Conservation (phyloP, 352 stramenopile genomes). For the Pythium aquatile region DNA sequence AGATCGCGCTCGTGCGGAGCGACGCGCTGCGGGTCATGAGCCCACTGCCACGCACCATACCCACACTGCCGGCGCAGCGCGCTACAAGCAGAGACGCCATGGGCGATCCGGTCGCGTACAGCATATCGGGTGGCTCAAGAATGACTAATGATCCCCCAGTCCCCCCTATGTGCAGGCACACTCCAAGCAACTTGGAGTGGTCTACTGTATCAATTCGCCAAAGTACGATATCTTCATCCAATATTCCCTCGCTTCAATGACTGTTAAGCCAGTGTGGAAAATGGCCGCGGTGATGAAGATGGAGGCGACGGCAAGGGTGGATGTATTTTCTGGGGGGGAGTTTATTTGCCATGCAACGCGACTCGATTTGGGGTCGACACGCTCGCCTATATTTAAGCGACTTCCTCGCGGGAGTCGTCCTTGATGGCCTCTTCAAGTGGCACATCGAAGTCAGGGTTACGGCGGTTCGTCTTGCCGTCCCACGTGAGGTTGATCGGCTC, state of each 20-base stretch:
- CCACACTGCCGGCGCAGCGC: neutral
- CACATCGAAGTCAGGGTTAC: slow-evolving; percentile 85
- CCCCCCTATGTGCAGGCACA: slow-evolving; percentile 2
- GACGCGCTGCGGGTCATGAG: slow-evolving; percentile 8
- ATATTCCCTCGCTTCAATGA: neutral
- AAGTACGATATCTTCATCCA: neutral
- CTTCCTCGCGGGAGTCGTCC: slow-evolving; percentile 34
- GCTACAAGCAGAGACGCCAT: slow-evolving; percentile 8
- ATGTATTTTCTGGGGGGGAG: neutral
- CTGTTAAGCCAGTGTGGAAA: neutral
- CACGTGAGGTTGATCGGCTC: slow-evolving; percentile 83
- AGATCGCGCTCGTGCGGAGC: slow-evolving; percentile 13
- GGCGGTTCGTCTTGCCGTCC: slow-evolving; percentile 75
- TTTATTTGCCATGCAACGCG: slow-evolving; percentile 11
- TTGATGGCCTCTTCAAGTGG: slow-evolving; percentile 69
- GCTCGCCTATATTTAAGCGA: slow-evolving; percentile 21
- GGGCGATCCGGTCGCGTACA: neutral
- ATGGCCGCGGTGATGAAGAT: neutral
- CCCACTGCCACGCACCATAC: neutral
- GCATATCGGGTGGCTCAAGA: slow-evolving; percentile 7
- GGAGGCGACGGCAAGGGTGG: neutral
- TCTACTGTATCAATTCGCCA: neutral
- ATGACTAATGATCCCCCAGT: slow-evolving; percentile 1
- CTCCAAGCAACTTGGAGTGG: neutral
- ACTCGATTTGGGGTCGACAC: neutral